Evolutionary conservation across 345 rosid genomes (phyloP), one percentile per base, ranked within the genome.

Genomic region (Moricandia moricandioides): DNA sequence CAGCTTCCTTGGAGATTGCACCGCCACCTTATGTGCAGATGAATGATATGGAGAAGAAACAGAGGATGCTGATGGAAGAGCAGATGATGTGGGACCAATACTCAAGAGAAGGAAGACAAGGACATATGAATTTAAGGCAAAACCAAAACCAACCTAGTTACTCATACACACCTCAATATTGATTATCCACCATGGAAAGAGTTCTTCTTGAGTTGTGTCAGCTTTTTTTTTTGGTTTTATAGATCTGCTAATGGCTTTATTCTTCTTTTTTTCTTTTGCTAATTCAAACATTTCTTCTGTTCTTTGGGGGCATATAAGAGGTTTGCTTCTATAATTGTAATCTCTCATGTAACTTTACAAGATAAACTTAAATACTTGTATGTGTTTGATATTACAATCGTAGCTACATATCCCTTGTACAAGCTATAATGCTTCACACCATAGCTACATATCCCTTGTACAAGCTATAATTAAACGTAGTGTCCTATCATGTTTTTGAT

Each of bases 21-120:
- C 89, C 91, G 7, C 96, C 96, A 12, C 35, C 92, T 0, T 88
- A 83, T 45, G 92, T 88, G 68, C 92, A 90, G 31, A 88, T 88
- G 89, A 82, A 84, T 4, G 93, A 88, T 49, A 85, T 90, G 91
- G 93, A 88, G 81, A 86, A 84, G 81, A 88, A 90, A 78, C 93
- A 88, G 75, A 81, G 79, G 33, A 47, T 85, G 72, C 74, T 90
- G 75, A 82, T 81, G 80, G 91, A 85, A 72, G 96, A 90, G 78
- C 93, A 86, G 70, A 49, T 78, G 74, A 81, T 85, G 79, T 90
- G 92, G 96, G 83, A 85, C 43, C 89, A 88, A 52, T 88, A 86
- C 69, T 80, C 85, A 0, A 82, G 69, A 73, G 85, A 84, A 17
- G 92, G 91, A 68, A 84, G 82, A 85, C 88, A 84, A 78, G 88